Base-by-base conservation (phyloP, 1,284 basidiomycete genomes). In the Boletellus deceptivus region DNA sequence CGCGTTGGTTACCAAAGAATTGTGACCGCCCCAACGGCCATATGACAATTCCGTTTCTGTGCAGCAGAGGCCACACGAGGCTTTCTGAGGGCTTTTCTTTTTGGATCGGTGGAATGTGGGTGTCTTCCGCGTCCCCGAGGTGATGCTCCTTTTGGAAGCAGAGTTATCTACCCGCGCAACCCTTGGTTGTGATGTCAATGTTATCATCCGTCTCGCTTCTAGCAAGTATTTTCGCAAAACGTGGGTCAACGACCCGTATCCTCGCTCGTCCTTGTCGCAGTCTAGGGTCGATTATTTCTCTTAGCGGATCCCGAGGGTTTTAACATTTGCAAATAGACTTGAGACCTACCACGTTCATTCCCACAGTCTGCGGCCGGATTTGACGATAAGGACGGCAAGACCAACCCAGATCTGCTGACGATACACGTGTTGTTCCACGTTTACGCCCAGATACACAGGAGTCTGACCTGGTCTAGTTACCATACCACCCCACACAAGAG, bases 111-210 rank as follows among this genome's bases (percentile, higher is more conserved):
- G 43, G 27, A 51, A 49, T 34, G 53, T 57, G 59, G 65, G 46
- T 49, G 43, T 43, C 17, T 51, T 49, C 59, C 65, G 58, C 55
- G 60, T 67, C 52, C 40, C 60, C 60, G 62, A 67, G 57, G 58
- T 64, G 59, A 64, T 56, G 55, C 50, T 51, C 3, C 55, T 55
- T 65, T 52, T 48, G 48, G 65, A 61, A 54, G 55, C 55, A 54
- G 49, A 36, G 42, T 43, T 36, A 36, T 45, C 45, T 60, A 55
- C 53, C 52, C 51, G 51, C 52, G 52, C 53, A 45, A 27, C 24
- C 37, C 41, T 41, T 56, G 46, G 37, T 27, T 3, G 36, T 48
- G 42, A 49, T 48, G 34, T 41, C 41, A 46, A 55, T 50, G 49
- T 43, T 50, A 52, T 43, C 43, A 50, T 35, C 16, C 38, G 16